Base-by-base conservation (phyloP, 345 rosid species). In the Tarenaya hassleriana region DNA sequence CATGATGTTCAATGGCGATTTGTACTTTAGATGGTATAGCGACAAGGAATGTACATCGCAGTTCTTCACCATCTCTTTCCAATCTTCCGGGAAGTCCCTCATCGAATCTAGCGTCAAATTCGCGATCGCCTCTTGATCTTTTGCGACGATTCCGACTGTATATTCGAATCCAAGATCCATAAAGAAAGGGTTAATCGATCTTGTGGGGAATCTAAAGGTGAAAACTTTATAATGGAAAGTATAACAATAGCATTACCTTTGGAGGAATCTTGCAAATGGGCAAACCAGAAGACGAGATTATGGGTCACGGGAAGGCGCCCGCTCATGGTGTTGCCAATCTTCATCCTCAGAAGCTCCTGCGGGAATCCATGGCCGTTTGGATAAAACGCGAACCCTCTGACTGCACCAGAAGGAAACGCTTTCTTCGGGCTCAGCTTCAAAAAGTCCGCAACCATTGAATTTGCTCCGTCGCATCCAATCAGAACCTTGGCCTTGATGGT, bases 261-360 rank as follows among this genome's bases (percentile, higher is more conserved):
- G 20, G 67, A 62, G 50, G 17, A 60, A 0, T 56, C 54, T 11
- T 32, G 38, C 11, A 52, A 4, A 27, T 42, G 45, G 16, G 54
- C 42, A 47, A 77, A 83, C 79, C 82, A 80, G 16, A 58, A 80
- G 45, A 72, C 69, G 10, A 72, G 62, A 9, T 70, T 68, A 7
- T 62, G 13, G 7, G 66, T 61, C 8, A 72, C 46, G 0, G 80
- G 82, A 46, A 62, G 63, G 27, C 59, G 50, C 38, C 87, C 84
- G 0, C 48, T 8, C 29, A 55, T n/a, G 10, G 45, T 40, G 2
- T 55, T 21, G 8, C 46, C 75, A 40, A 41, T 45, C 10, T 35
- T 66, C 1, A 52, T 52, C 16, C 69, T 7, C n/a, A 58, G 18
- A 14, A 74, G 54, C 31, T 68, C 66, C 10, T 24, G 46, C 2